Evolutionary conservation across 371 early-diverging fungal species (phyloP), one percentile per base, ranked within the genome.

Genomic region (Actinomortierella ambigua): DNA sequence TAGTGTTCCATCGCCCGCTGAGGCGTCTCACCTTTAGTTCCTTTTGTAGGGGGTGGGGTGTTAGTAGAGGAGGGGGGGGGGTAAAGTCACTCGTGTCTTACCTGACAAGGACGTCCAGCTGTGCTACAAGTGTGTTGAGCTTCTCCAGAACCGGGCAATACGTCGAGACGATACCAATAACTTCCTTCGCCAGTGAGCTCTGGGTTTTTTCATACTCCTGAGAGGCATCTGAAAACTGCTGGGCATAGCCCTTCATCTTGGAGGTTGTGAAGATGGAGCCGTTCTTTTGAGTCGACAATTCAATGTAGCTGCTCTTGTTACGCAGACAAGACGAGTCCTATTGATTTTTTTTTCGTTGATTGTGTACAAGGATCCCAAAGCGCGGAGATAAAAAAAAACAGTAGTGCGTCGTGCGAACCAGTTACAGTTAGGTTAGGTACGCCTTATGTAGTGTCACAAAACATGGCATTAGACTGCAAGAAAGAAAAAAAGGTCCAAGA

Each of bases 241-340:
- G 63, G 1, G 73, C 62, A 8, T 63, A 66, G 8, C 62, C 57
- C 40, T 88, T 81, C 64, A 98, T 61, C 23, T 71, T 78, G 7
- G 79, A 57, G 0, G 95, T 97, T 0, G 96, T 93, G 69, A 97
- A 97, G 14, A 88, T 81, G 0, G 93, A 91, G 8, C 98, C 98
- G 20, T 90, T 85, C 66, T 95, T 95, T 60, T 90, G 93, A n/a
- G 96, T 95, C 7, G 93, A 64, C 42, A 95, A 82, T 77, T 98
- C 97, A 54, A 90, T 90, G 64, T 88, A 94, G 50, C 82, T 82
- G 20, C 82, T 67, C 52, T 85, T 85, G 55, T 90, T 87, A 42
- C 90, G 83, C 48, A 92, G 71, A 26, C 79, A 77, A 15, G 81
- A 56, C 3, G 88, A 83, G 46, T 93, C 93, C 86, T 87, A 62